Evolutionary conservation across 208 protist species (phyloP).

Genomic region (Novymonas esmeraldas): DNA sequence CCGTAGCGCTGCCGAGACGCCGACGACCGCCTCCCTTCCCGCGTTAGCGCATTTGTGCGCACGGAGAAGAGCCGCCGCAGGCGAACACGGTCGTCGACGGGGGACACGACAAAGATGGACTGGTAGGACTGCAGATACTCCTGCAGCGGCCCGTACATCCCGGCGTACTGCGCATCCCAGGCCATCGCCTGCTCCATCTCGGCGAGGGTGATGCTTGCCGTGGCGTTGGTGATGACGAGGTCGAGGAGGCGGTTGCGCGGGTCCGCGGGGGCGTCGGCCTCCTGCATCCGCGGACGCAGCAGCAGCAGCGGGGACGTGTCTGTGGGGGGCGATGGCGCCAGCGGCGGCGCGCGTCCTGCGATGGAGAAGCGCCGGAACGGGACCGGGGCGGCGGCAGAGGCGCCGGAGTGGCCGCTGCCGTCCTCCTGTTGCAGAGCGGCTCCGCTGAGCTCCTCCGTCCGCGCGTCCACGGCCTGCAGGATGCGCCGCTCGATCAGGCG

Average conservation of each 20-base stretch:
- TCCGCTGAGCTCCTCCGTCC: not conserved
- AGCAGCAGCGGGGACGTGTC: not conserved
- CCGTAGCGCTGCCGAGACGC: constrained; percentile 11
- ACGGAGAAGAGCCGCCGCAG: constrained; percentile 40
- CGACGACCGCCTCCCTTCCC: not conserved
- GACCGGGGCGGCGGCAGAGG: not conserved
- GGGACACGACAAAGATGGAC: constrained; percentile 78
- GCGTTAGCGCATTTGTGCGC: constrained; percentile 11
- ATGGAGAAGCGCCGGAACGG: not conserved
- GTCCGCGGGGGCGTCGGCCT: constrained; percentile 34
- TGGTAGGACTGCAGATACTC: constrained; percentile 81
- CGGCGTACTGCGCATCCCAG: constrained; percentile 50
- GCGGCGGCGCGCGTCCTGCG: not conserved
- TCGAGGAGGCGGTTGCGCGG: constrained; percentile 59
- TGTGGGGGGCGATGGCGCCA: not conserved
- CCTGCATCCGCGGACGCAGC: constrained; percentile 19
- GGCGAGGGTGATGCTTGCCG: constrained; percentile 46
- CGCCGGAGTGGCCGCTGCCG: not conserved
- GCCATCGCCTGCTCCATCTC: constrained; percentile 46
- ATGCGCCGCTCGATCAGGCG: constrained; percentile 11
- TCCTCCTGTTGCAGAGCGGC: no score
- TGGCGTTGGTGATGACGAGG: constrained; percentile 56
- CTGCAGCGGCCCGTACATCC: constrained; percentile 49
- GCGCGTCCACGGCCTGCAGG: not conserved
- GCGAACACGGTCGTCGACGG: constrained; percentile 64